Evolutionary conservation across 2,329 filamentous ascomycete genomes (phyloP), one percentile per base, ranked within the genome.

Genomic region (Penicillium sp.): DNA sequence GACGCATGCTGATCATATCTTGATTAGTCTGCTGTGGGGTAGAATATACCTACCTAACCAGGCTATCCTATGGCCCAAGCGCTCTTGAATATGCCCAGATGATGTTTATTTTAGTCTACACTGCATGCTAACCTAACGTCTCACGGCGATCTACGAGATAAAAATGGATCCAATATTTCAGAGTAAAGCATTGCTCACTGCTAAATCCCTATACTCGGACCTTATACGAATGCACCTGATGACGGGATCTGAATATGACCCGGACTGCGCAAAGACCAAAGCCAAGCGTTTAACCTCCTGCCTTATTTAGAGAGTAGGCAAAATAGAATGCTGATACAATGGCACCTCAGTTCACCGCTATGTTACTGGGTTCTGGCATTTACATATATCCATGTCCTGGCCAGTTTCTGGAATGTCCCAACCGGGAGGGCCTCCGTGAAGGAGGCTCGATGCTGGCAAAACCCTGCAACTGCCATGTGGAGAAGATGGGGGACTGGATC

Each of bases 391-490:
- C 42, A 38, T 46, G 42, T 46, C 37, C 43, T 44, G 40, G 49
- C 9, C 32, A 32, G 8, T 37, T 7, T 42, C 31, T 23, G 4
- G n/a, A 24, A 43, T 3, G 38, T 37, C 6, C 27, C 7, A 25
- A 29, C 37, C n/a, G 31, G 41, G 37, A 42, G 7, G 42, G 7
- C 41, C 43, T 40, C 20, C 20, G 4, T 23, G 10, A 5, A 49
- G 25, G 37, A 9, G 20, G 6, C 37, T 31, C 31, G 35, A 44
- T 47, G 41, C 39, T 44, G 29, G 35, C 32, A 52, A 33, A 49
- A 39, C 44, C 38, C 38, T 47, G 55, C 50, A n/a, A 37, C 29
- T 46, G 47, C 47, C 52, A 55, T 51, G 49, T 56, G 50, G 50
- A 37, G n/a, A 27, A 32, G 23, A 9, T 35, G 31, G 28, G 31